These are phyloP conservation scores for Candida caryicola DNA, from an alignment of 805 yeast genomes.

Conservation along the genomic window DNA sequence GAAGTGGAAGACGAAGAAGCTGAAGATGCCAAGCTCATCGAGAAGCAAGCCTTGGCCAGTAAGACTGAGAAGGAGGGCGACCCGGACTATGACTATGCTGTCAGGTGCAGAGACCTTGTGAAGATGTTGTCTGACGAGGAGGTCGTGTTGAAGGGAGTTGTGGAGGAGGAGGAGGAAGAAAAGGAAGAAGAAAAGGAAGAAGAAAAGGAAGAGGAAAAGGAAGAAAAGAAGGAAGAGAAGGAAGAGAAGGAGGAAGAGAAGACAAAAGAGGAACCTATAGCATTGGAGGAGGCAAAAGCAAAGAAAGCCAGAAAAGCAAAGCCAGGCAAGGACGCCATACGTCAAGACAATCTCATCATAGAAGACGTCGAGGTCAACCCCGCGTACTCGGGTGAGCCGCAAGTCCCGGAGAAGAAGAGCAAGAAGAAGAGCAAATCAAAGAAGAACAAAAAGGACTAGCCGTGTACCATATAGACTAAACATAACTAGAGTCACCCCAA, in stretches of 20 bases:
- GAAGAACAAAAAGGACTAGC: conserved; percentile 3
- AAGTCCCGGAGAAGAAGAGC: conserved; percentile 8
- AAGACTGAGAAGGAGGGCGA: conserved; percentile 14
- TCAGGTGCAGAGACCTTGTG: conserved; percentile 38
- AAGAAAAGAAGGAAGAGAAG: conserved; percentile 5
- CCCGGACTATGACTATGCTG: conserved; percentile 38
- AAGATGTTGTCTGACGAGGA: conserved; percentile 34
- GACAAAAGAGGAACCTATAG: conserved; percentile 12
- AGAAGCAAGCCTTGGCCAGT: conserved; percentile 3
- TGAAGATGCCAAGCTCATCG: conserved; percentile 3
- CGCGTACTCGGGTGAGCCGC: conserved; percentile 7
- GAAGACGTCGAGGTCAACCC: conserved; percentile 8
- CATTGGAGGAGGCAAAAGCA: conserved; percentile 14
- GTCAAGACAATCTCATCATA: conserved; percentile 7
- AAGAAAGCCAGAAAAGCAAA: conserved; percentile 11
- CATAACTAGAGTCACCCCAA: too few relatives aligned
- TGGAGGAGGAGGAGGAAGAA: conserved; percentile 7
- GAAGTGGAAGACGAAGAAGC: conserved; percentile 18
- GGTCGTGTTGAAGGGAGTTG: conserved; percentile 29
- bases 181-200: conserved; percentile 11
- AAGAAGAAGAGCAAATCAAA: conserved; percentile 14
- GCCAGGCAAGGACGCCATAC: conserved; percentile 1
- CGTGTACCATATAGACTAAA: too few relatives aligned
- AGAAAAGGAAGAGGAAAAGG: conserved; percentile 9
- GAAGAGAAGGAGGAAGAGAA: conserved; percentile 12